Evolutionary conservation across 1,284 basidiomycete species (phyloP), one percentile per base, ranked within the genome.

Genomic region (Puccinia triticina): DNA sequence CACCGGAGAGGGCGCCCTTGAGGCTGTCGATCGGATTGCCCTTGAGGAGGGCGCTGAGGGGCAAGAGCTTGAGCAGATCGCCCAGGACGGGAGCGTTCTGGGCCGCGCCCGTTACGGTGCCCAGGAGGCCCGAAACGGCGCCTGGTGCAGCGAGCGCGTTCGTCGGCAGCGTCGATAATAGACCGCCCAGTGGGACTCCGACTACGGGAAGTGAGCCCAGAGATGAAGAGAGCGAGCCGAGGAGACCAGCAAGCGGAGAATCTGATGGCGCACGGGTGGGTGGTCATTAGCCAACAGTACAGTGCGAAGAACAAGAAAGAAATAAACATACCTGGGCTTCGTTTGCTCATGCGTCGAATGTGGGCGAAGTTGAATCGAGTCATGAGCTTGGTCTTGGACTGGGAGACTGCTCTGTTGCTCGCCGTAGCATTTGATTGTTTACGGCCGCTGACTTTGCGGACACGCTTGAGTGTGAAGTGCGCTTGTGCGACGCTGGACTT

Each of bases 11-110:
- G 26, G 66, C 7, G n/a, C 26, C 43, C 66, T 69, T 69, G 26
- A 69, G 8, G 43, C 29, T 69, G 14, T 46, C 40, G 1, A 69
- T 40, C 26, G 43, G 66, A n/a, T 69, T 69, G 10, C 66, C 66
- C 43, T 48, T 69, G 43, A 69, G 66, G 66, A 69, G 12, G 14
- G 66, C 43, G 66, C 66, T 48, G n/a, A 69, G 40, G 8, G 66
- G 66, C 14, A 48, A 37, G 21, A 48, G 43, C 12, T 69, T 69
- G 43, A 69, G 16, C 11, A 69, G 12, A 23, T 69, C 66, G 4
- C 43, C 66, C 10, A 69, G 43, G 7, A 67, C 64, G 0, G 66
- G 66, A 3, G 66, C 66, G 43, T 26, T 69, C 43, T 69, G 66
- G 18, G 43, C 66, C 5, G 43, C 43, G 10, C 43, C 26, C 1